These are phyloP conservation scores for Puccinia horiana DNA, from an alignment of 1,284 basidiomycete genomes.

Conservation along the genomic window DNA sequence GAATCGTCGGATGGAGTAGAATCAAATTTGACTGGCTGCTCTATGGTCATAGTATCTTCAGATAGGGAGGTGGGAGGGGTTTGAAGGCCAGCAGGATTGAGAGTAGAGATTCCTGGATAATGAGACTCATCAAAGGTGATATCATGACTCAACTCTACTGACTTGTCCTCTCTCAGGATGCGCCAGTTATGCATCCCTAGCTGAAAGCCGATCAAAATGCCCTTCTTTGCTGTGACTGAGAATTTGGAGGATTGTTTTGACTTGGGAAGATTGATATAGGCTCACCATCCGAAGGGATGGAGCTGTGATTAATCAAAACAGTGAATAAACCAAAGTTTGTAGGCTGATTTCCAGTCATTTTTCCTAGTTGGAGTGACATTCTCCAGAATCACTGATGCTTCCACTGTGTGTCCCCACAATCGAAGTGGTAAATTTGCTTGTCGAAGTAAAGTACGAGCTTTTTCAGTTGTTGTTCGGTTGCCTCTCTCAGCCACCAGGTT, in stretches of 20 bases:
- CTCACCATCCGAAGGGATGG: not conserved
- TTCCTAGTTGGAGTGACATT: not conserved
- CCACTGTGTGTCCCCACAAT: not conserved
- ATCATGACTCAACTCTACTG: conserved; percentile 5
- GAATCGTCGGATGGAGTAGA: too few relatives aligned
- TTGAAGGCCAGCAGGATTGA: too few relatives aligned
- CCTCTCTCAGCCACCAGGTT: conserved; percentile 5
- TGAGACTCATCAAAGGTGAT: too few relatives aligned
- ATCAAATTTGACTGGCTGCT: too few relatives aligned
- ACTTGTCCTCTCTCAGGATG: not conserved
- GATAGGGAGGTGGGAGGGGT: too few relatives aligned
- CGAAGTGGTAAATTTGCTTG: not conserved
- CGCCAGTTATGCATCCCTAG: conserved; percentile 1
- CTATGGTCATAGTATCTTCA: too few relatives aligned
- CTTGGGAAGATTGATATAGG: not conserved
- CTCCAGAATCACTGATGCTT: not conserved
- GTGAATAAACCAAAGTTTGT: not conserved
- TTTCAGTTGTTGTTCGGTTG: conserved; percentile 1
- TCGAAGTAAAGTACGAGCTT: not conserved
- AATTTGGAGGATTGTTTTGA: not conserved
- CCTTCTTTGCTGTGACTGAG: not conserved
- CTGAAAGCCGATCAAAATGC: not conserved
- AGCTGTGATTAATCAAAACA: not conserved
- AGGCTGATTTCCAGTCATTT: not conserved
- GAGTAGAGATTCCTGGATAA: too few relatives aligned